Base-by-base conservation (phyloP, 78 protist species). In the Bodo saltans region DNA sequence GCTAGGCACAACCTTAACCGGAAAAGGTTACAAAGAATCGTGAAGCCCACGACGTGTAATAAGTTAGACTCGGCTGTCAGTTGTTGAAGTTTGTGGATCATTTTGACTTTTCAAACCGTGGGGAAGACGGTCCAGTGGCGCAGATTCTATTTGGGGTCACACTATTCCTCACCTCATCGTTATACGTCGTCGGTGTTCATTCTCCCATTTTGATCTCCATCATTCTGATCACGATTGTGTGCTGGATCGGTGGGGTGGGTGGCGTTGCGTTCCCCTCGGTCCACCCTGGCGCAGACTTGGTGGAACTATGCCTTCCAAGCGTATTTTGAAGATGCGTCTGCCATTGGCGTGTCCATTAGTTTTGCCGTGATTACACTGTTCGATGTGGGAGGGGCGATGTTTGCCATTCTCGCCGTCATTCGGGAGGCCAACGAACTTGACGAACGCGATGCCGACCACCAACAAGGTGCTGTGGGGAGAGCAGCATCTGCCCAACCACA, bases 181-280 rank as follows among this genome's bases (percentile, higher is more conserved):
- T 74, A 42, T 74, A 35, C 67, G n/a, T 47, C 35, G 35, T 35
- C 35, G 41, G 79, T 21, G 67, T 74, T 21, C 27, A 74, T 11
- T 33, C 60, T 23, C 35, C 79, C 79, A 74, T 74, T 23, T 42
- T 74, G 34, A 26, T 74, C 34, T 33, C 60, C 67, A 74, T 74
- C 52, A 8, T 74, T 23, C 32, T 74, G 40, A 8, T 23, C 67
- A 74, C 79, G 12, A 42, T 27, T 26, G 21, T 74, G 11, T 74
- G 37, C 32, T 74, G 79, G 79, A 21, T 27, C 21, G 21, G 11
- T 25, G 29, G 35, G 35, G 29, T 74, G 40, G 79, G 79, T 29
- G 79, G 79, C 70, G 79, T n/a, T n/a, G n/a, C n/a, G n/a, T n/a
- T n/a, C n/a, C n/a, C n/a, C n/a, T n/a, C n/a, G n/a, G n/a, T n/a